These are phyloP conservation scores for Draba incana DNA, from an alignment of 345 rosid species.

Conservation along the genomic window DNA sequence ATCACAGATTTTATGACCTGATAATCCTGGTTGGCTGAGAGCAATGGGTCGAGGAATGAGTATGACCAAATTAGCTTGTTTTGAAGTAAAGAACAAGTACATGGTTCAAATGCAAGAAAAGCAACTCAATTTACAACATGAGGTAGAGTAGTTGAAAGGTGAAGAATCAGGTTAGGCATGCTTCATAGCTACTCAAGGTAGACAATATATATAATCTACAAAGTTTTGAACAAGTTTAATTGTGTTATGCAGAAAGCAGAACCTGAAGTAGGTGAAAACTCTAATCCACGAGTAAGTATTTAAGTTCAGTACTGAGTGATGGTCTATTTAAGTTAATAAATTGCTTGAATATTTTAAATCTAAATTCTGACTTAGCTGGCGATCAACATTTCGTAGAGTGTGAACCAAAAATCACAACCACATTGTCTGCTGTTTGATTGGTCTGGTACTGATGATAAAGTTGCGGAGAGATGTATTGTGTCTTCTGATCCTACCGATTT, in stretches of 20 bases:
- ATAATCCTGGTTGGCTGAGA: neutral
- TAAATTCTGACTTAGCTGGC: neutral
- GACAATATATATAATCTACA: too few species aligned
- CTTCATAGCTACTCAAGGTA: too few species aligned
- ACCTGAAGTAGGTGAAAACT: neutral
- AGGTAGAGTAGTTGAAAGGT: neutral
- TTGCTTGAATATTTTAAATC: too few species aligned
- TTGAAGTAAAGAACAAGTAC: neutral
- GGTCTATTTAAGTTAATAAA: neutral
- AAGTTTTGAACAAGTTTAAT: too few species aligned
- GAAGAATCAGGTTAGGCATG: neutral
- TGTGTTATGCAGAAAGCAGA: too few species aligned
- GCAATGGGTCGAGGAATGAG: constrained; percentile 19
- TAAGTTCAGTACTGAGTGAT: too few species aligned
- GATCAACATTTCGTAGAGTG: neutral
- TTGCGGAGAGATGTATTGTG: neutral
- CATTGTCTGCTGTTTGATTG: neutral
- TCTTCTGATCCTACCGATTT: constrained; percentile 5
- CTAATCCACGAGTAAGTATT: too few species aligned
- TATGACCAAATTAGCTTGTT: constrained; percentile 7
- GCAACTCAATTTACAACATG: neutral
- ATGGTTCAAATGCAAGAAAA: neutral
- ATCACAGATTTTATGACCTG: neutral
- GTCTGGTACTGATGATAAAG: neutral
- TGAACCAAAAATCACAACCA: neutral